A percentile compares a stretch with the other conserved stretches of the same genome.
These are phyloP conservation scores for Ballota nigra DNA, from an alignment of 257 asterid species.

Conservation along the genomic window DNA sequence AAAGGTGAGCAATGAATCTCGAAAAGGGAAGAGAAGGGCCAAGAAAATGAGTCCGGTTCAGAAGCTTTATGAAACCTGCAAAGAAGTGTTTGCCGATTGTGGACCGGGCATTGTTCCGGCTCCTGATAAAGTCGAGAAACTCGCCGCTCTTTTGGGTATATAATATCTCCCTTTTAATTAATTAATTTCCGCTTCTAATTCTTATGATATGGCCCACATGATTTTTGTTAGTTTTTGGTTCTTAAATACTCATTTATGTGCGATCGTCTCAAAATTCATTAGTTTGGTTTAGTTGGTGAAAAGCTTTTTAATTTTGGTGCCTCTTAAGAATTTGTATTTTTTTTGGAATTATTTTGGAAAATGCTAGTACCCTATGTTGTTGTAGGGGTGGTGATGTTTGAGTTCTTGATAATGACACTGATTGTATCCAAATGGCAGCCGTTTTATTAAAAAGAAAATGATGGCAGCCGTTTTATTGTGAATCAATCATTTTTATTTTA, in stretches of 20 bases:
- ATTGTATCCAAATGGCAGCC: background rate
- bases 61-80: slow-evolving; percentile 69
- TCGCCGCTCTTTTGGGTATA: slow-evolving; percentile 66
- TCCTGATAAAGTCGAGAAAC: slow-evolving; percentile 58
- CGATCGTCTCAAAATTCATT: too few species aligned
- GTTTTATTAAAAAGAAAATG: background rate
- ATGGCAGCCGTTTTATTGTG: background rate
- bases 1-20: slow-evolving; percentile 46
- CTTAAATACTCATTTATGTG: background rate
- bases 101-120: slow-evolving; percentile 84
- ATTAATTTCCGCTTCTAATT: background rate
- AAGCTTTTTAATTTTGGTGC: too few species aligned
- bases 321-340: too few species aligned
- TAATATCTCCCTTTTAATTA: background rate
- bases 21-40: slow-evolving; percentile 42
- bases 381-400: background rate
- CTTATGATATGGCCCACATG: background rate
- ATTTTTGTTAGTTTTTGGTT: background rate
- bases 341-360: too few species aligned
- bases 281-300: too few species aligned
- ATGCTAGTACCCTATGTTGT: background rate
- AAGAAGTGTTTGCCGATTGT: slow-evolving; percentile 72
- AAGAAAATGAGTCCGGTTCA: slow-evolving; percentile 53
- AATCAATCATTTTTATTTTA: background rate
- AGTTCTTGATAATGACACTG: slow-evolving; percentile 15